phyloP scores from a whole-genome alignment of 345 rosid species.

The Noccaea bulbosa region DNA sequence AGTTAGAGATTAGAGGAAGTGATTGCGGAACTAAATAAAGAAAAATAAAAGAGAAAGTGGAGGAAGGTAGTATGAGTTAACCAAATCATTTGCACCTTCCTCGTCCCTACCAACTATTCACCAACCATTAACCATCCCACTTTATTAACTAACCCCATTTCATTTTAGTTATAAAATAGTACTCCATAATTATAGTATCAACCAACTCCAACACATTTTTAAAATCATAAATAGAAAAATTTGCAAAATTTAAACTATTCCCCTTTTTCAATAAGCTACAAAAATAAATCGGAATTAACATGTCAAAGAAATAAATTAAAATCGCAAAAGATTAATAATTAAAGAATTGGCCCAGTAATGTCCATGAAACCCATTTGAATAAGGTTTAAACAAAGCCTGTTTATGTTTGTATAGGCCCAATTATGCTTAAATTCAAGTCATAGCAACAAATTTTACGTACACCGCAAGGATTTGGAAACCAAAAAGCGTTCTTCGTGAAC shows the following conservation, averaged over 20 bases:
- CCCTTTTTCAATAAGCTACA: background rate
- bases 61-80: slow-evolving; percentile 20
- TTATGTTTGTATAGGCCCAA: background rate
- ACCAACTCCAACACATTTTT: too few relatives aligned
- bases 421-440: background rate
- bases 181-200: too few relatives aligned
- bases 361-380: slow-evolving; percentile 6
- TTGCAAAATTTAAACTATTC: background rate
- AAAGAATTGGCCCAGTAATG: background rate
- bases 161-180: background rate
- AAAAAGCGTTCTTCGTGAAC: slow-evolving; percentile 12
- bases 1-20: background rate
- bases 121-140: slow-evolving; percentile 22
- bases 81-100: slow-evolving; percentile 20
- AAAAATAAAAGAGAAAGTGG: background rate
- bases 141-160: slow-evolving; percentile 15
- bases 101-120: slow-evolving; percentile 23
- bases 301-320: background rate
- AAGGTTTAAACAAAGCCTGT: background rate
- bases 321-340: too few relatives aligned
- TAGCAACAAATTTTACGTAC: background rate
- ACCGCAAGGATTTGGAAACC: background rate
- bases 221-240: too few relatives aligned
- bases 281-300: background rate
- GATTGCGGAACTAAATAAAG: slow-evolving; percentile 12